These are phyloP conservation scores for Aspergillus terreus DNA, from an alignment of 2,329 filamentous ascomycete species.

Conservation along the genomic window DNA sequence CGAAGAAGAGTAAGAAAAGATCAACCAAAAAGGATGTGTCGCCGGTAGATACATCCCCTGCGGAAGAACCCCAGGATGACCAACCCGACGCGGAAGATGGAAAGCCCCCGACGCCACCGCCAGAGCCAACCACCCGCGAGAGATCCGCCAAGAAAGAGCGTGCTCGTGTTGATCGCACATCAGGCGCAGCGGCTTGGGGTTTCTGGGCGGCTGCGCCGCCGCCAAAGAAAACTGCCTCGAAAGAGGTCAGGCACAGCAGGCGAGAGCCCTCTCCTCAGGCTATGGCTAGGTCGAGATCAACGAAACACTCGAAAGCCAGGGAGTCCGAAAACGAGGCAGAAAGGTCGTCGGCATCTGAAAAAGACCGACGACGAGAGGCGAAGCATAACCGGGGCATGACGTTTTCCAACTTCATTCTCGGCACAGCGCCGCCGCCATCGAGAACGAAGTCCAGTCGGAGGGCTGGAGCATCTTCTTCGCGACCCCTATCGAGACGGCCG, in stretches of 20 bases:
- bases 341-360: constrained; percentile 72
- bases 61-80: constrained; percentile 38
- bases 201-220: constrained; percentile 62
- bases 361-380: constrained; percentile 53
- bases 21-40: constrained; percentile 12
- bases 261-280: constrained; percentile 41
- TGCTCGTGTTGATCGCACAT: constrained; percentile 68
- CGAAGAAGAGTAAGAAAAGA: constrained; percentile 36
- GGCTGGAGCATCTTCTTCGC: constrained; percentile 54
- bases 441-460: constrained; percentile 67
- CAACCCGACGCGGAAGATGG: background rate
- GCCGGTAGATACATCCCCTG: constrained; percentile 47
- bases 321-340: constrained; percentile 56
- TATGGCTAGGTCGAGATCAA: constrained; percentile 55
- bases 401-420: constrained; percentile 62
- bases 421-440: constrained; percentile 52
- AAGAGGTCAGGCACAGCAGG: constrained; percentile 43
- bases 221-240: constrained; percentile 48
- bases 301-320: constrained; percentile 55
- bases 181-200: constrained; percentile 66
- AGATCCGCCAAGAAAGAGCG: constrained; percentile 69
- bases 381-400: constrained; percentile 58
- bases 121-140: constrained; percentile 52
- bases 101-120: constrained; percentile 46
- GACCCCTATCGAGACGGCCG: constrained; percentile 58